phyloP scores from a whole-genome alignment of 2,329 filamentous ascomycete genomes.

The Penicillium griseofulvum region DNA sequence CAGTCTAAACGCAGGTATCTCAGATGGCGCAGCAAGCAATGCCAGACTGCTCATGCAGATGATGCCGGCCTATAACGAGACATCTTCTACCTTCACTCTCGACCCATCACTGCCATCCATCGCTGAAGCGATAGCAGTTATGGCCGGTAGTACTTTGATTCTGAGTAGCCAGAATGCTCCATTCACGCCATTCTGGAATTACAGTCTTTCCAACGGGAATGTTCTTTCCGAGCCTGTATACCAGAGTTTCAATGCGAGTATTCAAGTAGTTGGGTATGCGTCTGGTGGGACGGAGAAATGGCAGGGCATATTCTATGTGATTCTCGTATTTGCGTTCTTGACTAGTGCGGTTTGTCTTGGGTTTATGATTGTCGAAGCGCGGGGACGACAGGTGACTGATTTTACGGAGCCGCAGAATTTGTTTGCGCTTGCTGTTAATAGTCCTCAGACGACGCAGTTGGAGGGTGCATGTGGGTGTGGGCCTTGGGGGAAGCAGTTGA shows the following conservation, averaged over 20 bases:
- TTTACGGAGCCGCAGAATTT: slow-evolving; percentile 76
- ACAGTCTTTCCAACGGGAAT: slow-evolving; percentile 24
- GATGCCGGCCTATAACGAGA: slow-evolving; percentile 42
- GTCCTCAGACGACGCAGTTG: slow-evolving; percentile 52
- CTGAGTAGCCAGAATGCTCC: slow-evolving; percentile 59
- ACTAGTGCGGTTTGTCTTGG: slow-evolving; percentile 65
- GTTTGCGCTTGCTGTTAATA: slow-evolving; percentile 69
- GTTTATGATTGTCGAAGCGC: slow-evolving; percentile 59
- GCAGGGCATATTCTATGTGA: slow-evolving; percentile 65
- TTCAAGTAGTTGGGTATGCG: slow-evolving; percentile 67
- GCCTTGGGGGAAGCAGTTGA: slow-evolving; percentile 51
- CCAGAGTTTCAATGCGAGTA: slow-evolving; percentile 62
- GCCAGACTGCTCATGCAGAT: slow-evolving; percentile 58
- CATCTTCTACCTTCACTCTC: slow-evolving; percentile 38
- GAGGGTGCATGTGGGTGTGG: slow-evolving; percentile 58
- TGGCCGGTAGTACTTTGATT: slow-evolving; percentile 66
- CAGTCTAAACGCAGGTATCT: slow-evolving; percentile 56
- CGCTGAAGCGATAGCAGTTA: slow-evolving; percentile 70
- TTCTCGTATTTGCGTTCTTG: slow-evolving; percentile 64
- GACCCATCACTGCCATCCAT: slow-evolving; percentile 60
- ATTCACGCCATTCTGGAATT: slow-evolving; percentile 58
- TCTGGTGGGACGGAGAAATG: slow-evolving; percentile 61
- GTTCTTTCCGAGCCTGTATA: slow-evolving; percentile 49
- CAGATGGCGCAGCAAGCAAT: slow-evolving; percentile 58
- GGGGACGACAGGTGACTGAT: slow-evolving; percentile 66